Evolutionary conservation across 2,329 filamentous ascomycete species (phyloP).

Genomic region (Microsporum audouinii): DNA sequence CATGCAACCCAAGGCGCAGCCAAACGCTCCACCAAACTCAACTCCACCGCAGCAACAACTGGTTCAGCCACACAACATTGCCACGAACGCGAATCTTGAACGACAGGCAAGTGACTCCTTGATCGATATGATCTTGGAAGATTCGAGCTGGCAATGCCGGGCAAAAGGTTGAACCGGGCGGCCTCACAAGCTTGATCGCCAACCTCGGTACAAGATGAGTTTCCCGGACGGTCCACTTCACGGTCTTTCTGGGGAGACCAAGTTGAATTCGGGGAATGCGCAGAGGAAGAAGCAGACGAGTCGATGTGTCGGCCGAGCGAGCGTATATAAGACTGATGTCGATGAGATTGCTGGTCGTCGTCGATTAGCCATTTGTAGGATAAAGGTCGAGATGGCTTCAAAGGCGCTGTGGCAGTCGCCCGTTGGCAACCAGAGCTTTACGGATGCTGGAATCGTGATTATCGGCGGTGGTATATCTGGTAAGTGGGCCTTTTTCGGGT

Average conservation of each 20-base stretch:
- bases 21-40: not conserved
- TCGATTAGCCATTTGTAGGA: not conserved
- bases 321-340: not conserved
- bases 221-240: not conserved
- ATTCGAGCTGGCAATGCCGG: not conserved
- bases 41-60: not conserved
- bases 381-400: not conserved
- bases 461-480: slow-evolving; percentile 47
- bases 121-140: too few species aligned
- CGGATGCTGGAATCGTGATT: slow-evolving; percentile 45
- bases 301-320: not conserved
- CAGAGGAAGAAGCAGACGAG: not conserved
- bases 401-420: not conserved
- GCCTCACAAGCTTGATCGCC: not conserved
- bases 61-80: not conserved
- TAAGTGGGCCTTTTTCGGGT: slow-evolving; percentile 13
- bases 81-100: not conserved
- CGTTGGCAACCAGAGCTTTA: slow-evolving; percentile 39
- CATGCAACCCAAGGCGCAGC: not conserved
- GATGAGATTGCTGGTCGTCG: not conserved
- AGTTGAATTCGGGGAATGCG: not conserved
- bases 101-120: not conserved
- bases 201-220: not conserved
- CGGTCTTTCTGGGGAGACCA: not conserved
- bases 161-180: not conserved